Evolutionary conservation across 176 grass and related monocot genomes (phyloP).

Genomic region (Oryza rufipogon): DNA sequence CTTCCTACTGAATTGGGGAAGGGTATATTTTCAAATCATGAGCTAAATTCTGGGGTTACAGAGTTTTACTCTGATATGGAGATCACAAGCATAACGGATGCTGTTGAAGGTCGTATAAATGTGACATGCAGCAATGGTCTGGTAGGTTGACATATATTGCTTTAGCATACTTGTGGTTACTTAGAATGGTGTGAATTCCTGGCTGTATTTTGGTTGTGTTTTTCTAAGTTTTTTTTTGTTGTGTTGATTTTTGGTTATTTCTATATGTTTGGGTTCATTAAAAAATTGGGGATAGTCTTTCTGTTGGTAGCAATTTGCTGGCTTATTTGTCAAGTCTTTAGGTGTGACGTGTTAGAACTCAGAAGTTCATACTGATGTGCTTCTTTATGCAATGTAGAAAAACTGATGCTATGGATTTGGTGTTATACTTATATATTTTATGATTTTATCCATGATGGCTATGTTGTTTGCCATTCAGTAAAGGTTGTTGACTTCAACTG

Average conservation of each 20-base stretch:
- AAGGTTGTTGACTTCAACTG: neutral
- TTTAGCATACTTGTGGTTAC: neutral
- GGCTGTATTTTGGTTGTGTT: conserved; percentile 19
- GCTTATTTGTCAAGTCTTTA: neutral
- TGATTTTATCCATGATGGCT: neutral
- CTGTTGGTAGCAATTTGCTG: neutral
- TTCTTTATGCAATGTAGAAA: conserved; percentile 32
- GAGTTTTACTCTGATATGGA: conserved; percentile 56
- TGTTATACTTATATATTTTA: conserved; percentile 19
- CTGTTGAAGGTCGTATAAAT: conserved; percentile 88
- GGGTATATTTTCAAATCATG: conserved; percentile 32
- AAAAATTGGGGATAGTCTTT: conserved; percentile 12
- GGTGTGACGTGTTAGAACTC: conserved; percentile 9
- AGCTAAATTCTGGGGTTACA: conserved; percentile 36
- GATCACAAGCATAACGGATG: conserved; percentile 80
- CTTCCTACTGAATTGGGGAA: conserved; percentile 68
- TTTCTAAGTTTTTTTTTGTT: conserved; percentile 1
- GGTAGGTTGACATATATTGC: conserved; percentile 49
- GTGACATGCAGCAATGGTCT: conserved; percentile 76
- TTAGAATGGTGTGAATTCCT: neutral
- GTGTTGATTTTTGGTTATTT: conserved; percentile 18
- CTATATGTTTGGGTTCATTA: neutral
- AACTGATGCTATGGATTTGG: neutral
- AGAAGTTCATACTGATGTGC: conserved; percentile 11
- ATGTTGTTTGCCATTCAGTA: neutral